These are phyloP conservation scores for Cutaneotrichosporon daszewskae DNA, from an alignment of 1,284 basidiomycete genomes.

Conservation along the genomic window DNA sequence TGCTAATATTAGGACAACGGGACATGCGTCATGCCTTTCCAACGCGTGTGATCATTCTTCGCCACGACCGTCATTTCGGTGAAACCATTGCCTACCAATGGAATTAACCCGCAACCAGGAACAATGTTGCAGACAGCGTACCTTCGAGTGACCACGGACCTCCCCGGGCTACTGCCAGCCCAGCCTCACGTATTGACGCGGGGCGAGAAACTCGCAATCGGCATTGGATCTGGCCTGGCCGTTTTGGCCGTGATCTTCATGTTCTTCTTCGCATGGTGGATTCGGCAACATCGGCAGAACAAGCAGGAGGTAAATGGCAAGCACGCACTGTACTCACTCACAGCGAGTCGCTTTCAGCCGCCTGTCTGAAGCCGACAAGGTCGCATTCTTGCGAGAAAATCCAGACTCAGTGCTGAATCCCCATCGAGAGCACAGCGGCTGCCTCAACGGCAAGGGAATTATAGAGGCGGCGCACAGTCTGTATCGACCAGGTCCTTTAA, in stretches of 20 bases:
- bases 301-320: neutral
- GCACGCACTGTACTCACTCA: neutral
- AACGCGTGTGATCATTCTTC: slow-evolving; percentile 37
- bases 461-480: too few relatives aligned
- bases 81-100: slow-evolving; percentile 29
- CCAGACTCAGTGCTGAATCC: slow-evolving; percentile 32
- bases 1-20: too few relatives aligned
- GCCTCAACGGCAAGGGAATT: too few relatives aligned
- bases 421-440: too few relatives aligned
- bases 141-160: slow-evolving; percentile 21
- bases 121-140: slow-evolving; percentile 37
- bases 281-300: neutral
- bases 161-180: slow-evolving; percentile 30
- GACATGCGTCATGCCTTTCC: slow-evolving; percentile 17
- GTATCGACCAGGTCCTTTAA: too few relatives aligned
- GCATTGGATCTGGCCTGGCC: slow-evolving; percentile 27
- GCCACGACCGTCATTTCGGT: slow-evolving; percentile 36
- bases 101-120: too few relatives aligned
- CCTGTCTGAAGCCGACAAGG: slow-evolving; percentile 30
- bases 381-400: slow-evolving; percentile 31
- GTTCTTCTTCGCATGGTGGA: too few relatives aligned
- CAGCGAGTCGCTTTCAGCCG: slow-evolving; percentile 29
- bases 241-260: neutral
- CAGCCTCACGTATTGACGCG: slow-evolving; percentile 10
- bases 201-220: slow-evolving; percentile 28